phyloP scores from a whole-genome alignment of 805 yeast genomes.

The Candida hungchunana region DNA sequence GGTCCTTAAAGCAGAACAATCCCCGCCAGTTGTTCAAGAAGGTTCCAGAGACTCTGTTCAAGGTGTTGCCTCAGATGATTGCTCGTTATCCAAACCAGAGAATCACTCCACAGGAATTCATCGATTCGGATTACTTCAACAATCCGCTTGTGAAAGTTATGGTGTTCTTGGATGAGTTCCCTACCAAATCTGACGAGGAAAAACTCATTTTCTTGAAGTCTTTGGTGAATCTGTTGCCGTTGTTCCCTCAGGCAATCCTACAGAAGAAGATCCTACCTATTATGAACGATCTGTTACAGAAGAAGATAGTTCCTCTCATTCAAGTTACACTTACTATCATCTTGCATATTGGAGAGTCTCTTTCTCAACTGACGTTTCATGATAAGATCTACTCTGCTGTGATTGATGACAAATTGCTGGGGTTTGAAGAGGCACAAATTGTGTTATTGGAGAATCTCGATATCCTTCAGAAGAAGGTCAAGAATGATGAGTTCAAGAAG shows the following conservation, averaged over 20 bases:
- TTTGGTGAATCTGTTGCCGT: slow-evolving; percentile 45
- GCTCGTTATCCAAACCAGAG: slow-evolving; percentile 55
- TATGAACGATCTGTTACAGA: slow-evolving; percentile 47
- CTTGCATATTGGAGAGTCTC: slow-evolving; percentile 54
- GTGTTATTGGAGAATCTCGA: slow-evolving; percentile 46
- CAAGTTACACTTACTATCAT: slow-evolving; percentile 50
- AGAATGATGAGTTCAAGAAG: slow-evolving; percentile 42
- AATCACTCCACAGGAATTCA: slow-evolving; percentile 57
- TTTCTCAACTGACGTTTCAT: slow-evolving; percentile 75
- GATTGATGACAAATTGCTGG: slow-evolving; percentile 33
- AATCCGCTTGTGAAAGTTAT: slow-evolving; percentile 79
- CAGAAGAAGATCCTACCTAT: slow-evolving; percentile 69
- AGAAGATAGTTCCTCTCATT: slow-evolving; percentile 37
- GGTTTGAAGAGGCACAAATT: slow-evolving; percentile 36
- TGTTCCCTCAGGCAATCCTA: slow-evolving; percentile 45
- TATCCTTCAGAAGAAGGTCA: slow-evolving; percentile 42
- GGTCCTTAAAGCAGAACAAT: slow-evolving; percentile 38
- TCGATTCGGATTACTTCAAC: slow-evolving; percentile 72
- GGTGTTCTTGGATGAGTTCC: slow-evolving; percentile 76
- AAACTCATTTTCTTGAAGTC: slow-evolving; percentile 66
- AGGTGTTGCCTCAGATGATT: slow-evolving; percentile 49
- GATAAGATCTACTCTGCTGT: slow-evolving; percentile 34
- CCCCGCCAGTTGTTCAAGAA: slow-evolving; percentile 43
- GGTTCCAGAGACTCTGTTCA: slow-evolving; percentile 51
- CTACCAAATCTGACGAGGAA: slow-evolving; percentile 67